These are phyloP conservation scores for Aspergillus biplanus DNA, from an alignment of 495 filamentous ascomycete species.

Conservation along the genomic window DNA sequence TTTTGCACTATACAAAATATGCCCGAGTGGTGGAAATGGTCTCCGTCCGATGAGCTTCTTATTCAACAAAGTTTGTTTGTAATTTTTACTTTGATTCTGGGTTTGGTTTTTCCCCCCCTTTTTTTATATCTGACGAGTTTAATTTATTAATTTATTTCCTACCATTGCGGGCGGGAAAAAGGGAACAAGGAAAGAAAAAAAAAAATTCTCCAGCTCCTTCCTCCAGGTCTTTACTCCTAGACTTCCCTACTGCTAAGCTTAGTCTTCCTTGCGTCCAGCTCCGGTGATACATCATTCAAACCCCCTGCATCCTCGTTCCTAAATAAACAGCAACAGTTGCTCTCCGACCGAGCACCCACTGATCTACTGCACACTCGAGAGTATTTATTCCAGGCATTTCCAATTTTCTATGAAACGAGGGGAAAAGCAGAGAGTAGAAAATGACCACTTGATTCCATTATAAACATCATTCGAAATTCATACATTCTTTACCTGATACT, in stretches of 20 bases:
- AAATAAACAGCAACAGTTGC: neutral
- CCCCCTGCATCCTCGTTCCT: slow-evolving; percentile 4
- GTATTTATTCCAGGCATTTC: too few species aligned
- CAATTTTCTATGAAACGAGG: too few species aligned
- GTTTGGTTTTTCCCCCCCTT: neutral
- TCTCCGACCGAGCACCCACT: neutral
- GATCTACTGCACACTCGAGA: neutral
- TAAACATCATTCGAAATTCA: too few species aligned
- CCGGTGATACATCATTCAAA: slow-evolving; percentile 8
- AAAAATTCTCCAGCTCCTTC: neutral
- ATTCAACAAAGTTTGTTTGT: too few species aligned
- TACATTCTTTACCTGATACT: too few species aligned
- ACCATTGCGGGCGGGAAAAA: neutral
- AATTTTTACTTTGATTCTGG: neutral
- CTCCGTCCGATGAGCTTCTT: too few species aligned
- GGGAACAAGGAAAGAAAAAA: too few species aligned
- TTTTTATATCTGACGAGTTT: neutral
- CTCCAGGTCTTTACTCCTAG: neutral
- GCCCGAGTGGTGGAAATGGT: neutral
- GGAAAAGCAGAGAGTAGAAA: too few species aligned
- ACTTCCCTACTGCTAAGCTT: neutral
- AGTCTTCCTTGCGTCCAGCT: neutral
- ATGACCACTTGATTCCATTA: too few species aligned
- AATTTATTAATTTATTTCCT: too few species aligned
- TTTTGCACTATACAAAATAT: neutral